Base-by-base conservation (phyloP, 2,329 filamentous ascomycete genomes). In the Ophiostoma novo-ulmi region DNA sequence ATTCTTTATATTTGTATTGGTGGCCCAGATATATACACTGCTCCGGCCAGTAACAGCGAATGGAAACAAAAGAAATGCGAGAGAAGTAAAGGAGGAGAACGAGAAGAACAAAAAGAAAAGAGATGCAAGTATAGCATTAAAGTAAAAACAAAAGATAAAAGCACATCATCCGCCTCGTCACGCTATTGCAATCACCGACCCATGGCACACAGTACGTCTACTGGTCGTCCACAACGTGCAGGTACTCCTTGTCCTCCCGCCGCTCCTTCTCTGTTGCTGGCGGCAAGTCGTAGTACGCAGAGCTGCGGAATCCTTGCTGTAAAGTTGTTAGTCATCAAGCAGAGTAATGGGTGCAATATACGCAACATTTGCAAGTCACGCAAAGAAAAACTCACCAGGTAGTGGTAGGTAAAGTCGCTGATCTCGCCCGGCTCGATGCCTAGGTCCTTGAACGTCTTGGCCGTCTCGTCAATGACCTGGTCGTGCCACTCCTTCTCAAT, bases 361-460 rank as follows among this genome's bases (percentile, higher is more conserved):
- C 31, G 31, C 31, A 31, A 31, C 31, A 31, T 31, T 31, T 31
- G 31, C 31, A 31, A 31, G 31, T 31, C 31, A 31, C 31, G 31
- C 36, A 63, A 55, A 17, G 31, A 8, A 11, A 11, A 13, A 82
- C 91, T 82, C 84, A 95, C 93, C 84, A 98, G 81, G 82, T 99
- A 99, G 81, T 96, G 91, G 81, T 94, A 98, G 75, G 93, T 97
- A 79, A 93, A 88, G 80, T 91, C 89, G 80, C 87, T 89, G 77
- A 98, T 87, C 74, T 98, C 94, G 66, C 88, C 91, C 39, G 94
- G 92, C 81, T 93, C 91, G 74, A 99, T 97, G 73, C 88, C 92
- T 66, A 99, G 85, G 78, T 98, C 94, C 81, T 91, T 91, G 83
- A 98, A 97, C 1, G 95, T 98, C 87, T 97, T 98, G 74, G 95